Evolutionary conservation across 805 yeast species (phyloP), one percentile per base, ranked within the genome.

Genomic region (Metschnikowia henanensis): DNA sequence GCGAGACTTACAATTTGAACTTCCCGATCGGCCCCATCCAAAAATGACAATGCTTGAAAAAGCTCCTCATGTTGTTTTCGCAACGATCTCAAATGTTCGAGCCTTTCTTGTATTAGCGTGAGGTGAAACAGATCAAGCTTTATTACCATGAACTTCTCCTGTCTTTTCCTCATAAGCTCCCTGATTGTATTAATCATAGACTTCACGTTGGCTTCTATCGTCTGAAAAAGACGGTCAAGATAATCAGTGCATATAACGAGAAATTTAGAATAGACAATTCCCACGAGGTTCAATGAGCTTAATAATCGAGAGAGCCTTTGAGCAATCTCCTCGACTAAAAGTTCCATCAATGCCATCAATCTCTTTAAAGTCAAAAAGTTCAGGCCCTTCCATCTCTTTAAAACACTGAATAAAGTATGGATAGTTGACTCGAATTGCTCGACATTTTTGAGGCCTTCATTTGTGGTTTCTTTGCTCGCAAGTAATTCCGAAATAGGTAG

Each of bases 131-230:
- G 73, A n/a, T 67, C 68, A 8, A 89, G 70, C 45, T 81, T 78
- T 17, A 88, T 77, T 18, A 83, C 76, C 12, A 84, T 73, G 56
- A 84, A 84, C 46, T 80, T 81, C 42, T 86, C 92, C 7, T 81
- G 79, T 33, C 94, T 66, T 53, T 82, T 86, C 50, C 97, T 70
- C 31, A 87, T 69, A 3, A 86, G 62, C 47, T 91, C 97, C 43
- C 97, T 75, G 0, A 88, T 78, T 33, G 85, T 58, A 39, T 79
- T 75, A 1, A 81, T 77, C 64, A 83, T 79, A 43, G 81, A 87
- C 55, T 83, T 81, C 9, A 81, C 58, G 31, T 77, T 75, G 21
- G 70, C 73, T 29, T 88, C 95, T 70, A 91, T 78, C 0, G 72
- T 61, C 2, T 59, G 63, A 25, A 82, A 70, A 0, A 77, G 50